phyloP scores from a whole-genome alignment of 2,329 filamentous ascomycete species.

The Saccharata proteae region DNA sequence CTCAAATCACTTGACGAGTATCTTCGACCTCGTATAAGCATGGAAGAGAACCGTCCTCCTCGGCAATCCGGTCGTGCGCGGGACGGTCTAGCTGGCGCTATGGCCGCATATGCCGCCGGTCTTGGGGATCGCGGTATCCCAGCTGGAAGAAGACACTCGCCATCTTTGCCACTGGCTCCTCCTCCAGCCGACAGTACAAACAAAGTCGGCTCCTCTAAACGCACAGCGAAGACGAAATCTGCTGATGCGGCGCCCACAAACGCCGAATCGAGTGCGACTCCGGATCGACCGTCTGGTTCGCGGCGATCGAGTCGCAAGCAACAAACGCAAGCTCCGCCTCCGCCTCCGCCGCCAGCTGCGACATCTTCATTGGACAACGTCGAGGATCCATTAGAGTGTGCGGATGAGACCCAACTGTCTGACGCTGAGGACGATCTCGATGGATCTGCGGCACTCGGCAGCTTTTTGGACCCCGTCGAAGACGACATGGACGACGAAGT shows the following conservation, averaged over 20 bases:
- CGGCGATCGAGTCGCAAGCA: conserved; percentile 52
- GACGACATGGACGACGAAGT: conserved; percentile 64
- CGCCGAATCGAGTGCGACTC: conserved; percentile 32
- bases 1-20: conserved; percentile 97
- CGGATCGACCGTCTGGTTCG: conserved; percentile 43
- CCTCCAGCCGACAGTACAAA: conserved; percentile 21
- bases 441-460: conserved; percentile 56
- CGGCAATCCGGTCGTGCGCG: conserved; percentile 42
- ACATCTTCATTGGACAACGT: conserved; percentile 10
- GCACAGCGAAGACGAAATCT: conserved; percentile 19
- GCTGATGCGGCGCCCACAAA: conserved; percentile 34
- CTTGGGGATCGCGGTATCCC: too few relatives aligned
- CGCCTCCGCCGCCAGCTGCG: conserved; percentile 35
- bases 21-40: conserved; percentile 72
- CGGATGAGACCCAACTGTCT: conserved; percentile 76
- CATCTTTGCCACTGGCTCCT: conserved; percentile 21
- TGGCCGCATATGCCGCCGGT: conserved; percentile 69
- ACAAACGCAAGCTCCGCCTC: conserved; percentile 37
- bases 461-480: conserved; percentile 82
- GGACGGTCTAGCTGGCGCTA: conserved; percentile 52
- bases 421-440: conserved; percentile 59
- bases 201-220: conserved; percentile 18
- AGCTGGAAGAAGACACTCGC: conserved; percentile 37
- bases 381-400: conserved; percentile 67
- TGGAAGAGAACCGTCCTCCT: conserved; percentile 67